These are phyloP conservation scores for Aspergillus wentii DNA, from an alignment of 495 filamentous ascomycete genomes.

Conservation along the genomic window DNA sequence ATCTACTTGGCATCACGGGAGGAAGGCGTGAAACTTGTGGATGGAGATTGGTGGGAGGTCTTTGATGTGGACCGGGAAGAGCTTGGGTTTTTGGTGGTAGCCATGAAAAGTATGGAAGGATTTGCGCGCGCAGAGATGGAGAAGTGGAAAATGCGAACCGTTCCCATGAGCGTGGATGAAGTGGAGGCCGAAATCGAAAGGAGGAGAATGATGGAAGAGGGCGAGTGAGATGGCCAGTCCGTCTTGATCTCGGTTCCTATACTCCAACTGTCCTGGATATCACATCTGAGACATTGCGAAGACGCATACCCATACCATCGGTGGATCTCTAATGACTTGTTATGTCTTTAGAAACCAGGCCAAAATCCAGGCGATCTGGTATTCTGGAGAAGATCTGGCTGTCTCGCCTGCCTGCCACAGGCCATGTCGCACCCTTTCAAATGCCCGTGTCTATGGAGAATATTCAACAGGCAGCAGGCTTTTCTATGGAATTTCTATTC, in stretches of 20 bases:
- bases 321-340: too few relatives aligned
- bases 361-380: too few relatives aligned
- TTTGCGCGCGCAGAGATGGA: slow-evolving; percentile 55
- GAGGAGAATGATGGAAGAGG: slow-evolving; percentile 50
- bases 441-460: too few relatives aligned
- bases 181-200: slow-evolving; percentile 59
- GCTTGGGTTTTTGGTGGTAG: slow-evolving; percentile 88
- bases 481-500: too few relatives aligned
- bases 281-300: too few relatives aligned
- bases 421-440: too few relatives aligned
- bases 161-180: slow-evolving; percentile 46
- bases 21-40: slow-evolving; percentile 67
- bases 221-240: slow-evolving; percentile 38
- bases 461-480: too few relatives aligned
- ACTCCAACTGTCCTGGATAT: too few relatives aligned
- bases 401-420: too few relatives aligned
- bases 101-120: slow-evolving; percentile 71
- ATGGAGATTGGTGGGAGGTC: slow-evolving; percentile 91
- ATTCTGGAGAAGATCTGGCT: too few relatives aligned
- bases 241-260: background rate
- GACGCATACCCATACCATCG: too few relatives aligned
- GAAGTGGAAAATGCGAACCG: slow-evolving; percentile 34
- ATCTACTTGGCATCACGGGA: slow-evolving; percentile 88
- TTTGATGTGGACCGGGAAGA: slow-evolving; percentile 98
- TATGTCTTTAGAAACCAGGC: too few relatives aligned